A percentile compares a stretch with the other conserved stretches of the same genome.
phyloP scores from a whole-genome alignment of 2,329 filamentous ascomycete genomes.

The Chrysoporthe cubensis region DNA sequence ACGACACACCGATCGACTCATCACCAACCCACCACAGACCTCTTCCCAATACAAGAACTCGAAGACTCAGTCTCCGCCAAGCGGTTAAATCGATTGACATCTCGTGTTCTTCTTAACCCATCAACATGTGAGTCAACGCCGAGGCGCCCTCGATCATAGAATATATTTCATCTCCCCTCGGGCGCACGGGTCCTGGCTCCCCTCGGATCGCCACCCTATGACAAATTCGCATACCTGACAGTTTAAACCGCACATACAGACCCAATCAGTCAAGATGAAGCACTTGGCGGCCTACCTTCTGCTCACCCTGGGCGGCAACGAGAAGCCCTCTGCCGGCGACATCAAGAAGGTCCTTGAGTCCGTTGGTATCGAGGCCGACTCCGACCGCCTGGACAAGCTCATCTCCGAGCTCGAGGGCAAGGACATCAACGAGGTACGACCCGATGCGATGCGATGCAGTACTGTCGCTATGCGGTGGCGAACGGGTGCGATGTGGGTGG shows the following conservation, averaged over 20 bases:
- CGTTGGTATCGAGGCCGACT: constrained; percentile 93
- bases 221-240: constrained; percentile 13
- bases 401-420: constrained; percentile 91
- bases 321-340: constrained; percentile 81
- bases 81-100: constrained; percentile 99
- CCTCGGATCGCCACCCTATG: not conserved
- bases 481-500: constrained; percentile 12
- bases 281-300: constrained; percentile 99
- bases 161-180: not conserved
- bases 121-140: constrained; percentile 22
- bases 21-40: constrained; percentile 32
- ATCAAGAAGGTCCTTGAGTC: constrained; percentile 88
- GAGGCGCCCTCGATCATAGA: not conserved
- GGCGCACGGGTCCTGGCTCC: not conserved
- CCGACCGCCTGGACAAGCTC: constrained; percentile 83
- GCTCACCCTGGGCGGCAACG: constrained; percentile 90
- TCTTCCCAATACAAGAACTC: constrained; percentile 65
- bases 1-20: constrained; percentile 34
- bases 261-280: constrained; percentile 83
- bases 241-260: constrained; percentile 18
- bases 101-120: constrained; percentile 69
- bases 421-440: constrained; percentile 85
- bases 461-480: not conserved
- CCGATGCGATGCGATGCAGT: constrained; percentile 6
- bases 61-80: constrained; percentile 99